These are phyloP conservation scores for Senna siamea DNA, from an alignment of 306 rosid genomes.

Conservation along the genomic window DNA sequence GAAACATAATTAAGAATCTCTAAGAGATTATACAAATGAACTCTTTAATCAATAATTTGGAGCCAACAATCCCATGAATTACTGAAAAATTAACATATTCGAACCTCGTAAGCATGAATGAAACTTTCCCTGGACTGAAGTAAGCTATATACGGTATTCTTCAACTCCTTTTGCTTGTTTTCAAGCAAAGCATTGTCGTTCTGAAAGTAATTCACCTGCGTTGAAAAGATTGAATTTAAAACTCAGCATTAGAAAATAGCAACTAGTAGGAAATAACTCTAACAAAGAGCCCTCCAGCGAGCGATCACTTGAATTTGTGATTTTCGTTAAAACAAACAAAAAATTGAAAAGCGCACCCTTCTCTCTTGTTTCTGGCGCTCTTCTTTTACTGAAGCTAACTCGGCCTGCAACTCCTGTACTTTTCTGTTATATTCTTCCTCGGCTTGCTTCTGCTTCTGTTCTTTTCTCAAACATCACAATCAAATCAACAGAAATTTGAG, in stretches of 20 bases:
- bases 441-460: constrained; percentile 68
- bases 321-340: background rate
- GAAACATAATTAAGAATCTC: background rate
- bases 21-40: background rate
- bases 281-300: background rate
- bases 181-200: constrained; percentile 72
- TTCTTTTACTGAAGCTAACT: constrained; percentile 59
- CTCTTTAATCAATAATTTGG: background rate
- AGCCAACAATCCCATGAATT: background rate
- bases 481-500: background rate
- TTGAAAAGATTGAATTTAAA: background rate
- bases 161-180: constrained; percentile 69
- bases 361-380: constrained; percentile 60
- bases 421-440: constrained; percentile 68
- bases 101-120: constrained; percentile 69
- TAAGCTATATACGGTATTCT: constrained; percentile 56
- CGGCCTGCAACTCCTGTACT: constrained; percentile 64
- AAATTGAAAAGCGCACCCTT: constrained; percentile 45
- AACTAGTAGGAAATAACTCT: background rate
- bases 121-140: constrained; percentile 68
- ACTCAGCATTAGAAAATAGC: constrained; percentile 1
- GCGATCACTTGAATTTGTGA: background rate
- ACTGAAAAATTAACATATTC: constrained; percentile 4
- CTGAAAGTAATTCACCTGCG: constrained; percentile 64
- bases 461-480: constrained; percentile 36